phyloP scores from a whole-genome alignment of 108 stramenopile species.

The Hondaea fermentalgiana region DNA sequence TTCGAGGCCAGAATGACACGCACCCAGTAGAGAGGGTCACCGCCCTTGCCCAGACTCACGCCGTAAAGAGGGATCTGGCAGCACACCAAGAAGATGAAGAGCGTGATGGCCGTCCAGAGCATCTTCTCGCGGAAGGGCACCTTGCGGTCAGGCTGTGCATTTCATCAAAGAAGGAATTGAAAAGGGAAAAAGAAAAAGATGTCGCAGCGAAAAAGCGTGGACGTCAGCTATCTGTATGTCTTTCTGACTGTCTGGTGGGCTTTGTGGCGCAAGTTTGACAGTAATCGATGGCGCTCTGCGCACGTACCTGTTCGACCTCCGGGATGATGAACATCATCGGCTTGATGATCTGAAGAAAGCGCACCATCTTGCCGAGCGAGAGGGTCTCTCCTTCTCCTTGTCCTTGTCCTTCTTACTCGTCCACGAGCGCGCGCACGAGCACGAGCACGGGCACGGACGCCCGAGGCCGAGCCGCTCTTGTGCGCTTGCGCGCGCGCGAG shows the following conservation, averaged over 20 bases:
- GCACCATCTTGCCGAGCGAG: constrained; percentile 11
- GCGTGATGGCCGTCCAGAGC: constrained; percentile 94
- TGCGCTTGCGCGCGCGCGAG: too few relatives aligned
- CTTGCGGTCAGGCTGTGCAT: constrained; percentile 24
- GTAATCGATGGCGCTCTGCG: background rate
- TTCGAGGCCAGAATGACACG: constrained; percentile 99
- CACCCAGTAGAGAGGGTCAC: constrained; percentile 99
- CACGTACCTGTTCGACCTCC: constrained; percentile 19
- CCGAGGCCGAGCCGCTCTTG: too few relatives aligned
- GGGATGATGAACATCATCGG: constrained; percentile 36
- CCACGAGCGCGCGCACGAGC: background rate
- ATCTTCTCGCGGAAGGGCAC: constrained; percentile 39
- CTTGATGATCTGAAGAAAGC: constrained; percentile 30
- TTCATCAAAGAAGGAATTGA: background rate
- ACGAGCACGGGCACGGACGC: too few relatives aligned
- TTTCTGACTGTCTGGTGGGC: background rate
- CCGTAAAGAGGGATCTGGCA: constrained; percentile 99
- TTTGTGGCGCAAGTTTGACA: too few relatives aligned
- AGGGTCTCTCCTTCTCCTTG: background rate
- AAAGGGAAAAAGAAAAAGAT: background rate
- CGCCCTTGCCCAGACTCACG: constrained; percentile 87
- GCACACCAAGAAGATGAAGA: constrained; percentile 98
- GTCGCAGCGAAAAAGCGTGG: background rate
- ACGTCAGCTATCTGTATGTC: background rate
- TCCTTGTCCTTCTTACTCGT: background rate